Evolutionary conservation across 2,329 filamentous ascomycete genomes (phyloP).

Genomic region (Botrytis squamosa): DNA sequence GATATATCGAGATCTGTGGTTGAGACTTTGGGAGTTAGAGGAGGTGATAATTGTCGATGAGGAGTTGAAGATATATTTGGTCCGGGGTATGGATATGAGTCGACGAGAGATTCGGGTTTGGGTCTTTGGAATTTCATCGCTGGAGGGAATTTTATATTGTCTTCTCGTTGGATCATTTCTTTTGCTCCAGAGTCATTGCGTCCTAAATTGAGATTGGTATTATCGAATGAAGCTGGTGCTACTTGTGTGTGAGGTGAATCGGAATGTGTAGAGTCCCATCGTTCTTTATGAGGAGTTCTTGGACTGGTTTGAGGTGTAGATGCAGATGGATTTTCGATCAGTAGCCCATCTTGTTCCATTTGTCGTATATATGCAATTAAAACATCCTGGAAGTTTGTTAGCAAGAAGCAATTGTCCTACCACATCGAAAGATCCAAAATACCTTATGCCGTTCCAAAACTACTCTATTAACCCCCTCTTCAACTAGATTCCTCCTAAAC

Average conservation of each 20-base stretch:
- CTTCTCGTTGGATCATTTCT: constrained; percentile 34
- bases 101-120: constrained; percentile 28
- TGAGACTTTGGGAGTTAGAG: not conserved
- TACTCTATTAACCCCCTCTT: constrained; percentile 57
- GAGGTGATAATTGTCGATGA: not conserved
- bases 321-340: constrained; percentile 47
- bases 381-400: constrained; percentile 48
- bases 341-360: constrained; percentile 54
- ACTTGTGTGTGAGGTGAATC: constrained; percentile 21
- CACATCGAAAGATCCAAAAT: constrained; percentile 18
- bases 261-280: constrained; percentile 31
- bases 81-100: not conserved
- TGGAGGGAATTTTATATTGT: constrained; percentile 38
- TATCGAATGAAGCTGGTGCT: constrained; percentile 31
- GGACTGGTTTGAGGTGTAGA: constrained; percentile 37
- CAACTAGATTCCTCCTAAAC: constrained; percentile 57
- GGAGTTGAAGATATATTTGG: not conserved
- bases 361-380: constrained; percentile 61
- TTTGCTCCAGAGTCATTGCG: constrained; percentile 31
- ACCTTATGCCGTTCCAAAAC: constrained; percentile 59
- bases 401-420: constrained; percentile 8
- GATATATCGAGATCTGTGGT: not conserved
- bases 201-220: constrained; percentile 22
- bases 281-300: constrained; percentile 28
- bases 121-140: constrained; percentile 36